These are phyloP conservation scores for Kodamaea kaohsiungensis DNA, from an alignment of 805 yeast genomes.

Conservation along the genomic window DNA sequence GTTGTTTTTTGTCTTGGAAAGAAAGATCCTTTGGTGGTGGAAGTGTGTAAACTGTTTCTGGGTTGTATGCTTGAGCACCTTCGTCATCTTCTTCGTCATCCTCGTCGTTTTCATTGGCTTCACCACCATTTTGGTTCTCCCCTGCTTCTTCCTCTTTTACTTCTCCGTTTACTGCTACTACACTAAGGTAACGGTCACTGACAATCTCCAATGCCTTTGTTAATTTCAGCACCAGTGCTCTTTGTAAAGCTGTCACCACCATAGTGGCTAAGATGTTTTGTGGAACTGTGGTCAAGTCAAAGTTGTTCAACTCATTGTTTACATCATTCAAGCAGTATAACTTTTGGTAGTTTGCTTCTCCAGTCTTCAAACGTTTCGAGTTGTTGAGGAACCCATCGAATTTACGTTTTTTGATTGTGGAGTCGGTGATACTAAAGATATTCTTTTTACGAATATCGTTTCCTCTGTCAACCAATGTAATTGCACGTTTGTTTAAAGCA, in stretches of 20 bases:
- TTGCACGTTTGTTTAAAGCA: constrained; percentile 29
- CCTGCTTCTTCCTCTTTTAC: constrained; percentile 9
- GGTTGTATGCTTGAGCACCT: constrained; percentile 29
- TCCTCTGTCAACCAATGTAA: constrained; percentile 35
- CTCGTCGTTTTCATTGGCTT: constrained; percentile 15
- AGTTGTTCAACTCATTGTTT: constrained; percentile 58
- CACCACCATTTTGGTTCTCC: constrained; percentile 1
- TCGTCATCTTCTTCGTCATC: constrained; percentile 18
- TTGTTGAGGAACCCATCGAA: constrained; percentile 44
- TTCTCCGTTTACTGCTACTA: constrained; percentile 12
- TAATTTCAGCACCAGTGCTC: constrained; percentile 52
- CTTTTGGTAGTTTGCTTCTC: constrained; percentile 49
- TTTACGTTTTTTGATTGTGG: constrained; percentile 35
- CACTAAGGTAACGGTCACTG: constrained; percentile 60
- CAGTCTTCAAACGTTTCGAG: constrained; percentile 26
- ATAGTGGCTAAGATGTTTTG: constrained; percentile 61
- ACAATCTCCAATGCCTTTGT: constrained; percentile 70
- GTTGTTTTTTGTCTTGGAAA: constrained; percentile 55
- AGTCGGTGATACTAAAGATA: constrained; percentile 32
- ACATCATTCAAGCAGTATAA: constrained; percentile 68
- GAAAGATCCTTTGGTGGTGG: constrained; percentile 60
- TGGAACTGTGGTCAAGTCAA: constrained; percentile 72
- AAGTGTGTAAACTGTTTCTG: constrained; percentile 48
- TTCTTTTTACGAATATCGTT: constrained; percentile 44
- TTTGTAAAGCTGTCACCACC: constrained; percentile 65